Evolutionary conservation across 2,329 filamentous ascomycete species (phyloP).

Genomic region (Diaporthe nobilis): DNA sequence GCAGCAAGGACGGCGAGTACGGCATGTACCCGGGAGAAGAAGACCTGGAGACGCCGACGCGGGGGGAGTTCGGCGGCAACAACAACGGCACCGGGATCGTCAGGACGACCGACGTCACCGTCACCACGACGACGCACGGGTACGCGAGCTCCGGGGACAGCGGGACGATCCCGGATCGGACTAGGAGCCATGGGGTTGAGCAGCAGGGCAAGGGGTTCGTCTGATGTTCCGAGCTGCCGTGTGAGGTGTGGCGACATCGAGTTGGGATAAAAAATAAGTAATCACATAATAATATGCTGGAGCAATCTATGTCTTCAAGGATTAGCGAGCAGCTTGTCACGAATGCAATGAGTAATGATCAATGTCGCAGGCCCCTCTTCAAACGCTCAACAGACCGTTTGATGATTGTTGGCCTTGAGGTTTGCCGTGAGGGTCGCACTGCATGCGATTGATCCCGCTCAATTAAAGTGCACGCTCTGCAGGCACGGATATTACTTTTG

Average conservation of each 20-base stretch:
- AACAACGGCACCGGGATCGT: not conserved
- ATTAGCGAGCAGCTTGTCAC: not conserved
- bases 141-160: constrained; percentile 35
- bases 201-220: constrained; percentile 23
- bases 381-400: not conserved
- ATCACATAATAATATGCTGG: constrained; percentile 24
- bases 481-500: not conserved
- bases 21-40: constrained; percentile 9
- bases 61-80: not conserved
- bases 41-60: constrained; percentile 13
- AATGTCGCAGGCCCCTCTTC: not conserved
- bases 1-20: constrained; percentile 32
- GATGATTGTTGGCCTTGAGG: not conserved
- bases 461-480: not conserved
- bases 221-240: not conserved
- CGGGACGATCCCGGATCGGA: constrained; percentile 16
- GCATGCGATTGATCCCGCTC: not conserved
- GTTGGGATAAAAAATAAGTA: not conserved
- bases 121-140: not conserved
- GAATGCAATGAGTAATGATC: not conserved
- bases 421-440: too few species aligned
- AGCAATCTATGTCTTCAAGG: not conserved
- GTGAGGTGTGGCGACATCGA: not conserved
- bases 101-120: constrained; percentile 24
- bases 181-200: constrained; percentile 14